Evolutionary conservation across 192 early-diverging fungal genomes (phyloP).

Genomic region (Spizellomyces sp.): DNA sequence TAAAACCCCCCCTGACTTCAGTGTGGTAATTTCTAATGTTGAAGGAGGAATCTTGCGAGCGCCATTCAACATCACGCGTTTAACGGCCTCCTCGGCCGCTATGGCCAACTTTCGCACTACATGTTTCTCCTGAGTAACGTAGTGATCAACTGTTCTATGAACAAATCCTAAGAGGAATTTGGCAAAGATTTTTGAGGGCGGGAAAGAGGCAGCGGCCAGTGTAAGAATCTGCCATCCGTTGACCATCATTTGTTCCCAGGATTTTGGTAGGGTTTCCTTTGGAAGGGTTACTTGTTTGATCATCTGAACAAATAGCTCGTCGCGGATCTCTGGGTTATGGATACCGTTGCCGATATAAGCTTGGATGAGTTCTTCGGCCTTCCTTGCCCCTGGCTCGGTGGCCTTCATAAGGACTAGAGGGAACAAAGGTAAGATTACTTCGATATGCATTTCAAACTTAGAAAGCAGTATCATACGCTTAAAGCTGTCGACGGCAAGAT

Average conservation of each 20-base stretch:
- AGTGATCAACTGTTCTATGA: constrained; percentile 26
- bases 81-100: constrained; percentile 37
- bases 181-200: constrained; percentile 48
- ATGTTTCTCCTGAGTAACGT: constrained; percentile 29
- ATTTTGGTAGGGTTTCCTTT: constrained; percentile 25
- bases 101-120: constrained; percentile 36
- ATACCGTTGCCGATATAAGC: constrained; percentile 38
- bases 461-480: constrained; percentile 25
- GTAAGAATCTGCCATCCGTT: constrained; percentile 46
- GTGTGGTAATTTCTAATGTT: constrained; percentile 28
- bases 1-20: constrained; percentile 11
- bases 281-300: constrained; percentile 50
- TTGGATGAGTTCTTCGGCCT: constrained; percentile 41
- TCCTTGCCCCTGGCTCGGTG: constrained; percentile 44
- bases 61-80: constrained; percentile 45
- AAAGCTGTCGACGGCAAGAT: constrained; percentile 38
- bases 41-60: constrained; percentile 45
- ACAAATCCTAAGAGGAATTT: constrained; percentile 52
- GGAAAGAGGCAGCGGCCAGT: constrained; percentile 45
- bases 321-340: constrained; percentile 39
- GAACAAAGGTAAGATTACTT: not conserved
- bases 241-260: constrained; percentile 45
- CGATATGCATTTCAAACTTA: not conserved
- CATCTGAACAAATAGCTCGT: constrained; percentile 56
- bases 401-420: constrained; percentile 36